Evolutionary conservation across 1,284 basidiomycete genomes (phyloP), one percentile per base, ranked within the genome.

Genomic region (Austroboletus rostrupii): DNA sequence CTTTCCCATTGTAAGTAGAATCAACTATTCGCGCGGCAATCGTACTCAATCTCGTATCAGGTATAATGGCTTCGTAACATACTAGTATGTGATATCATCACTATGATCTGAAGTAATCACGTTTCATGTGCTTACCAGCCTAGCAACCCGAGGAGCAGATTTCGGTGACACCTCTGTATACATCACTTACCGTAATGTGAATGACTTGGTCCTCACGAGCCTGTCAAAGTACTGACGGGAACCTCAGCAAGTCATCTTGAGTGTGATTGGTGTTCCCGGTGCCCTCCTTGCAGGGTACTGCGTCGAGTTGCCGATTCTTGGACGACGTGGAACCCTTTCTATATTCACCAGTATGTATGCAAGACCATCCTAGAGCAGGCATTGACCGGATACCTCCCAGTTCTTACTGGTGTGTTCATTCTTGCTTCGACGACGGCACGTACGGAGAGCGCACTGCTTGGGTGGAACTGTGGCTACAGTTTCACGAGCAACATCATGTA

Each of bases 401-500:
- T 76, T 43, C 75, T 88, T 49, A 89, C 85, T 7, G 87, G 87
- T 8, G 71, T 78, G 7, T 89, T 88, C 67, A 77, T 90, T 49
- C 81, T 89, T 52, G 78, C 76, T 42, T 83, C 82, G 43, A 88
- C 85, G 9, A 87, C 85, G 2, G 81, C 87, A 10, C 74, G 83
- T 40, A 80, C 77, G 12, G 83, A 83, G 3, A 68, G 78, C 69
- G 72, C 85, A 61, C 67, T 92, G 59, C 77, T 85, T 59, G 84
- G 81, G 21, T 85, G 80, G 78, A 83, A 83, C 55, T 84, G 79
- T 55, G 80, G 76, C 32, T 83, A 82, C 55, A 77, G 77, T 13
- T 81, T 86, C 59, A 75, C 74, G 28, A 83, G 81, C 53, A 84
- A 86, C 57, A 74, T 88, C 52, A 89, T 90, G 86, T 89, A 88